Evolutionary conservation across 495 filamentous ascomycete genomes (phyloP).

Genomic region (Hypoxylon rickii): DNA sequence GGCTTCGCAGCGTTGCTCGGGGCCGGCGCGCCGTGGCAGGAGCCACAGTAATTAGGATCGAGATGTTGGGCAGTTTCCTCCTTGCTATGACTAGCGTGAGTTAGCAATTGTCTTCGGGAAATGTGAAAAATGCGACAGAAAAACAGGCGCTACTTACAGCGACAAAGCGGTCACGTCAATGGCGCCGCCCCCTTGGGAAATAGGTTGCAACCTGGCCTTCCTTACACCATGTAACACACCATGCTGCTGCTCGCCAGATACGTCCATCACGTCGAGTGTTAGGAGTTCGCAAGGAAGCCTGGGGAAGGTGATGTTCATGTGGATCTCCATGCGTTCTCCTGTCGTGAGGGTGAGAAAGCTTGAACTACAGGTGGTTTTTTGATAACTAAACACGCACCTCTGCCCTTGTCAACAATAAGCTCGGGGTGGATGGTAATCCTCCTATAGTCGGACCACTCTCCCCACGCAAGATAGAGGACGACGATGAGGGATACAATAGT

Average conservation of each 20-base stretch:
- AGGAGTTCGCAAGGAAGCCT: conserved; percentile 91
- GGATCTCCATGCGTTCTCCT: conserved; percentile 98
- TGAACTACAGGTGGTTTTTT: conserved; percentile 16
- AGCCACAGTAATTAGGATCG: conserved; percentile 89
- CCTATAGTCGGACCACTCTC: conserved; percentile 94
- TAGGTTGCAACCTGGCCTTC: conserved; percentile 79
- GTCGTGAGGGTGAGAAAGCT: conserved; percentile 18
- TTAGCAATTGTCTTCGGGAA: conserved; percentile 27
- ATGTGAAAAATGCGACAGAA: neutral
- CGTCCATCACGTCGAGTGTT: conserved; percentile 98
- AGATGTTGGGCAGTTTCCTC: conserved; percentile 79
- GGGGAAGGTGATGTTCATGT: conserved; percentile 96
- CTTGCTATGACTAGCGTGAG: conserved; percentile 51
- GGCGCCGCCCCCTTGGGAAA: conserved; percentile 74
- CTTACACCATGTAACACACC: conserved; percentile 90
- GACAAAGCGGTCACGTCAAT: conserved; percentile 75
- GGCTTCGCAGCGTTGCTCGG: conserved; percentile 70
- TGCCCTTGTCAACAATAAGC: conserved; percentile 92
- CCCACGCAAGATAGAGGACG: conserved; percentile 86
- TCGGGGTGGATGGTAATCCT: conserved; percentile 86
- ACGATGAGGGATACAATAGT: conserved; percentile 87
- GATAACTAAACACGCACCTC: conserved; percentile 64
- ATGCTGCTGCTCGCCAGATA: conserved; percentile 92
- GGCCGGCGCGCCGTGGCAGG: conserved; percentile 83
- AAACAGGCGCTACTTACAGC: conserved; percentile 58